Evolutionary conservation across 2,329 filamentous ascomycete genomes (phyloP).

Genomic region (Albifimbria verrucaria): DNA sequence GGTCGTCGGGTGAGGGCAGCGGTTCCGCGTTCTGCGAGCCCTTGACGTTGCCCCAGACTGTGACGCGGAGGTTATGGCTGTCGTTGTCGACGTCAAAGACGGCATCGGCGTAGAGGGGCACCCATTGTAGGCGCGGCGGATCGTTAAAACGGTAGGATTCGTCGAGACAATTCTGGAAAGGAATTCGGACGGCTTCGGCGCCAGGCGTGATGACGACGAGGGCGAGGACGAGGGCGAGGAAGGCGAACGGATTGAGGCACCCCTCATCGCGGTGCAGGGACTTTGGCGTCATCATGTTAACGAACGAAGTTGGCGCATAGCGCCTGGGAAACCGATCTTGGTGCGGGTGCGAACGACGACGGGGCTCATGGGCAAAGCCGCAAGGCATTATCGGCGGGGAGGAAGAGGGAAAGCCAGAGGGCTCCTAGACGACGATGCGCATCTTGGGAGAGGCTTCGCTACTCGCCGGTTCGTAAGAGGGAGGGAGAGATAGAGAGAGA

Average conservation of each 20-base stretch:
- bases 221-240: constrained; percentile 35
- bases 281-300: neutral
- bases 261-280: neutral
- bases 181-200: constrained; percentile 60
- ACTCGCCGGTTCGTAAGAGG: too few species aligned
- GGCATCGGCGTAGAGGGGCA: constrained; percentile 71
- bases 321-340: too few species aligned
- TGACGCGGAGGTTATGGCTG: constrained; percentile 68
- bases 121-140: constrained; percentile 71
- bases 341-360: too few species aligned
- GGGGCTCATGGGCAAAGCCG: neutral
- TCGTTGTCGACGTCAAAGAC: constrained; percentile 61
- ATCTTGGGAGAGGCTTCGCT: neutral
- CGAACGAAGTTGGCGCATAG: neutral
- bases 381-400: neutral
- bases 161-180: constrained; percentile 81
- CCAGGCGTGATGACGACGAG: constrained; percentile 38
- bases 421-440: neutral
- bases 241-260: constrained; percentile 9
- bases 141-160: constrained; percentile 53
- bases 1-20: constrained; percentile 58
- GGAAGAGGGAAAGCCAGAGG: neutral
- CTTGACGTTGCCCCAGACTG: constrained; percentile 86
- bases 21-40: constrained; percentile 58
- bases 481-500: too few species aligned